Evolutionary conservation across 768 basidiomycete genomes (phyloP), one percentile per base, ranked within the genome.

Genomic region (Boletus vinaceobasis): DNA sequence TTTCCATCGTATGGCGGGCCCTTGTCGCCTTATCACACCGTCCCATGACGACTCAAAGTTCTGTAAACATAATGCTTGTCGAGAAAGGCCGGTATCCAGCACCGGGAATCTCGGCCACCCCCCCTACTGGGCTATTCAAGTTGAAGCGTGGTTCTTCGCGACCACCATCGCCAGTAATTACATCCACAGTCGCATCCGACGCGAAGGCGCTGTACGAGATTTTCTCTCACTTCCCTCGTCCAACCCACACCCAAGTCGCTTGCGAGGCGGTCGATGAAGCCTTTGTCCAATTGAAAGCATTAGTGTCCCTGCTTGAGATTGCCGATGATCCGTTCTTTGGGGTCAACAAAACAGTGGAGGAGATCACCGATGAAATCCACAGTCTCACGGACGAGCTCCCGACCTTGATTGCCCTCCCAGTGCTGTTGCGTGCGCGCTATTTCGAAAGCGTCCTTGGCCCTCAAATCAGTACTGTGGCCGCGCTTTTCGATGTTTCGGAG

Each of bases 251-350:
- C 10, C 74, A 73, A 26, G 68, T 88, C 9, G 90, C 90, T n/a
- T 77, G 79, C 38, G 90, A 93, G 66, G 90, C 88, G 6, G 88
- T 92, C 10, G 85, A 87, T 50, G 90, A 91, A 63, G 90, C 87
- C 2, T 84, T 87, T 60, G 80, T 79, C 51, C 86, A 83, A 15
- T 72, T 92, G 27, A 72, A 76, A 60, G 78, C 82, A 21, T 70
- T 92, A 17, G 73, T 74, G 15, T 72, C 76, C 10, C 75, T 90
- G 27, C 73, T 90, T 14, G 85, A 86, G 55, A 75, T 75, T 15
- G 74, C 79, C 15, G 71, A 64, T 27, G 57, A 72, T 36, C 76
- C 74, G 5, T 54, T 61, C 21, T 63, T 61, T 40, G 52, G 31
- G 29, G 45, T 38, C n/a, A 56, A 61, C 29, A 69, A 62, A 47